A percentile compares a stretch with the other conserved stretches of the same genome.
Conservation (phyloP, 805 yeast species). For the Saturnispora quitensis region DNA sequence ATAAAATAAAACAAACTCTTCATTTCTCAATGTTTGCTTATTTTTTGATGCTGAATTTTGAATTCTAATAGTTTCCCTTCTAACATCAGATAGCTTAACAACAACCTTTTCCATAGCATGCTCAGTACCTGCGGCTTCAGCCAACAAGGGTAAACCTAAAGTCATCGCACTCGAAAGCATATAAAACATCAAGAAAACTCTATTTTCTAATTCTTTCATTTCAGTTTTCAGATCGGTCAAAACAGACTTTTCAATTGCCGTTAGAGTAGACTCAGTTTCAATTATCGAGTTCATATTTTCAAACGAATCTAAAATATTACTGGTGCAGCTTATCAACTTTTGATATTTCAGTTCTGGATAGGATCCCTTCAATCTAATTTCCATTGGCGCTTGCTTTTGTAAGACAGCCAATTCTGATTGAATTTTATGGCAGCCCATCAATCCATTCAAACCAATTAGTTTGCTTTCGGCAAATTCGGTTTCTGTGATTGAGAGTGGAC, state of each 20-base stretch:
- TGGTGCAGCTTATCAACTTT: slow-evolving; percentile 44
- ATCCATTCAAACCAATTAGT: slow-evolving; percentile 37
- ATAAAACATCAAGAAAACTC: slow-evolving; percentile 69
- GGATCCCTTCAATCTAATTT: slow-evolving; percentile 63
- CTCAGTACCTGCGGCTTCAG: slow-evolving; percentile 66
- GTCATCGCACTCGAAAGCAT: slow-evolving; percentile 69
- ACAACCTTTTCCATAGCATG: slow-evolving; percentile 65
- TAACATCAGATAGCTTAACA: slow-evolving; percentile 51
- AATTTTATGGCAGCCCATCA: slow-evolving; percentile 38
- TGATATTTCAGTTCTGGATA: slow-evolving; percentile 50
- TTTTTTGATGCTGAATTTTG: slow-evolving; percentile 16
- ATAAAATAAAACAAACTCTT: slow-evolving; percentile 70
- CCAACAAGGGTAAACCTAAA: slow-evolving; percentile 70
- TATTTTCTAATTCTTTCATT: slow-evolving; percentile 58
- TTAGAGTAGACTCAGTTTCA: slow-evolving; percentile 47
- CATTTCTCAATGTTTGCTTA: slow-evolving; percentile 37
- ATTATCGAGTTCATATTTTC: slow-evolving; percentile 67
- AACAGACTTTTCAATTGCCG: slow-evolving; percentile 45
- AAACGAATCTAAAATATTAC: slow-evolving; percentile 60
- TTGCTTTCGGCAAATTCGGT: slow-evolving; percentile 19
- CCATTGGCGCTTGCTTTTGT: slow-evolving; percentile 65
- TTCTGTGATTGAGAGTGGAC: slow-evolving; percentile 47
- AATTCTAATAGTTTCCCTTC: slow-evolving; percentile 26
- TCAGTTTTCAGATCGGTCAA: slow-evolving; percentile 46
- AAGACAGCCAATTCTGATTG: slow-evolving; percentile 52